phyloP scores from a whole-genome alignment of 495 filamentous ascomycete genomes.

The Tuber aestivum region DNA sequence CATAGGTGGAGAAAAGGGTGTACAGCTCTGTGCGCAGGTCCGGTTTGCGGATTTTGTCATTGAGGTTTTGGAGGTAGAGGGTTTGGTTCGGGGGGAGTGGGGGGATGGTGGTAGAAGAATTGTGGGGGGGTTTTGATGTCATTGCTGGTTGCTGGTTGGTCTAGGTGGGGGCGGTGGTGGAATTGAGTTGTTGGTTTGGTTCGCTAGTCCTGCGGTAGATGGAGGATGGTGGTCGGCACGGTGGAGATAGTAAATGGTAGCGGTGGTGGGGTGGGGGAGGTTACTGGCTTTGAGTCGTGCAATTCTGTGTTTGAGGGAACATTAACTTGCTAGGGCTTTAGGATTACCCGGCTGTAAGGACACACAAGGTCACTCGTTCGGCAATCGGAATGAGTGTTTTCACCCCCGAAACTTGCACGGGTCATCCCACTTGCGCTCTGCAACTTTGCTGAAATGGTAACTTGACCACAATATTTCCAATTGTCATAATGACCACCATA shows the following conservation, averaged over 20 bases:
- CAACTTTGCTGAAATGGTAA: neutral
- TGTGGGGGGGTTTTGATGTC: conserved; percentile 17
- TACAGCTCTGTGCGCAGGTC: conserved; percentile 81
- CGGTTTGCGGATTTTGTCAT: conserved; percentile 73
- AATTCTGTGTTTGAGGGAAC: neutral
- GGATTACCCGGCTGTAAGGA: neutral
- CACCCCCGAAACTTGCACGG: neutral
- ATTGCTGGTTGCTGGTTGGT: conserved; percentile 8
- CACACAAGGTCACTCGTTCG: neutral
- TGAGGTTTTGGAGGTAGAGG: conserved; percentile 80
- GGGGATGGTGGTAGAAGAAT: conserved; percentile 8
- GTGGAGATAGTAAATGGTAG: neutral
- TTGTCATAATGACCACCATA: neutral
- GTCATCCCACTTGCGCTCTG: neutral
- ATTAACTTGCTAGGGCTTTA: neutral
- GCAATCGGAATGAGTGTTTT: neutral
- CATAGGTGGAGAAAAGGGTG: conserved; percentile 88
- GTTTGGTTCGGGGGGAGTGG: conserved; percentile 47
- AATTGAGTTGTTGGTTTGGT: conserved; percentile 1
- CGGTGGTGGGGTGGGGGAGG: neutral
- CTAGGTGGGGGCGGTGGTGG: conserved; percentile 3
- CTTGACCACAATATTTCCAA: neutral
- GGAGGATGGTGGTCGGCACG: conserved; percentile 15
- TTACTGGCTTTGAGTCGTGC: neutral
- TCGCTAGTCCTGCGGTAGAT: conserved; percentile 3